A percentile compares a stretch with the other conserved stretches of the same genome.
These are phyloP conservation scores for Salix arbutifolia DNA, from an alignment of 345 rosid genomes.

Conservation along the genomic window DNA sequence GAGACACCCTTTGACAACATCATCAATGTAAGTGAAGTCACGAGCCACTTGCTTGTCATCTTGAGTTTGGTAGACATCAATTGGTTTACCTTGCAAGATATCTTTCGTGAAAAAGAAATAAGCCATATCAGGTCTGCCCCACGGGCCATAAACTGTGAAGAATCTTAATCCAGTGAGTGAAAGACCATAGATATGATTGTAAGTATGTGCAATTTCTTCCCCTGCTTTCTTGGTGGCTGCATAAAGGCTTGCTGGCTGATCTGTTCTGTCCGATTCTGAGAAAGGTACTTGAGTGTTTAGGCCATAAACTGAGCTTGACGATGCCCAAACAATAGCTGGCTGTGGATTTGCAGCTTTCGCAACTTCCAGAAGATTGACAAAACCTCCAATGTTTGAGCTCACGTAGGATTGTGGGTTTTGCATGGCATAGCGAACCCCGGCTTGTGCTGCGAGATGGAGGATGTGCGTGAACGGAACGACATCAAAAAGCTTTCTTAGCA, in stretches of 20 bases:
- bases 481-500: conserved; percentile 17
- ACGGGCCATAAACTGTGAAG: conserved; percentile 27
- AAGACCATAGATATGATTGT: conserved; percentile 24
- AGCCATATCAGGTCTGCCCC: conserved; percentile 32
- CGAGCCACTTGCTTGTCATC: conserved; percentile 27
- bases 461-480: conserved; percentile 25
- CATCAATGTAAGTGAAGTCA: conserved; percentile 27
- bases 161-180: conserved; percentile 24
- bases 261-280: conserved; percentile 19
- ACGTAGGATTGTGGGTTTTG: conserved; percentile 26
- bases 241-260: conserved; percentile 27
- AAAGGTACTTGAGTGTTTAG: conserved; percentile 21
- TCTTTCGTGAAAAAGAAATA: conserved; percentile 27
- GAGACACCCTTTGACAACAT: conserved; percentile 23
- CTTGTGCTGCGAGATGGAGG: conserved; percentile 26
- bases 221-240: conserved; percentile 29
- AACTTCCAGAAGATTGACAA: conserved; percentile 20
- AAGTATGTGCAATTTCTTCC: conserved; percentile 29
- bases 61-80: conserved; percentile 19
- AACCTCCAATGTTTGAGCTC: conserved; percentile 20
- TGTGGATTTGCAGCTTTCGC: conserved; percentile 21
- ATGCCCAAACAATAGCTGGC: conserved; percentile 25
- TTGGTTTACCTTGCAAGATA: conserved; percentile 16
- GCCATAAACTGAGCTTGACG: conserved; percentile 25
- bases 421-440: conserved; percentile 29